A percentile compares a stretch with the other conserved stretches of the same genome.
These are phyloP conservation scores for Colletotrichum gloeosporioides DNA, from an alignment of 2,329 filamentous ascomycete species.

Conservation along the genomic window DNA sequence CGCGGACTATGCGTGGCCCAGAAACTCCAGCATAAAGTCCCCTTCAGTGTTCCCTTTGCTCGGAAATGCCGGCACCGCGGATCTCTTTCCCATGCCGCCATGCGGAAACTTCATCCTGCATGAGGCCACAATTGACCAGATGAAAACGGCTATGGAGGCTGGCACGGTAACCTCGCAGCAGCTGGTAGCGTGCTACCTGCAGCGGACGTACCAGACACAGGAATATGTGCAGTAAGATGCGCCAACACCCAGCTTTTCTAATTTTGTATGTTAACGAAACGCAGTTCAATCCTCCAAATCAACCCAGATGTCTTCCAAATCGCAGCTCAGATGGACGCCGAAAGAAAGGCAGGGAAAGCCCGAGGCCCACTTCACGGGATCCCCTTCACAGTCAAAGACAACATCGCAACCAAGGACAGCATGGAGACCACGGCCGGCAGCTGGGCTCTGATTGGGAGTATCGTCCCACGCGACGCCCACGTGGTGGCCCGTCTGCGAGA, in stretches of 20 bases:
- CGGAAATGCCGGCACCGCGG: conserved; percentile 38
- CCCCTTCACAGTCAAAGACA: conserved; percentile 78
- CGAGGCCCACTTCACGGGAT: conserved; percentile 77
- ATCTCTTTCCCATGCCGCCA: conserved; percentile 65
- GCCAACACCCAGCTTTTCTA: too few relatives aligned
- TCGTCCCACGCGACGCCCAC: conserved; percentile 71
- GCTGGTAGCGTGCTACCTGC: conserved; percentile 66
- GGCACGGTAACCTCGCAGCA: conserved; percentile 63
- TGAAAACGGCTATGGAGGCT: conserved; percentile 63
- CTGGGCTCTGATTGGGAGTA: conserved; percentile 68
- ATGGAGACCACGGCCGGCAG: conserved; percentile 78
- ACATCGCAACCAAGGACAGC: conserved; percentile 70
- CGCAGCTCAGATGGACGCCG: conserved; percentile 63
- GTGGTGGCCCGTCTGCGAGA: conserved; percentile 66
- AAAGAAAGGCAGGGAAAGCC: conserved; percentile 60
- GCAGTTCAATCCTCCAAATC: conserved; percentile 64
- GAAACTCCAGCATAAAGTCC: not conserved
- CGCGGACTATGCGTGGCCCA: not conserved
- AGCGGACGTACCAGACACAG: conserved; percentile 65
- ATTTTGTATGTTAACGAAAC: too few relatives aligned
- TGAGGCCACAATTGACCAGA: conserved; percentile 72
- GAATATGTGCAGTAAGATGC: conserved; percentile 63
- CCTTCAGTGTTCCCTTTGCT: conserved; percentile 38
- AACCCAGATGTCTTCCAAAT: conserved; percentile 73
- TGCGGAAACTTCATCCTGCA: conserved; percentile 68